Percentiles rank a stretch among this genome's conserved stretches.
phyloP scores from a whole-genome alignment of 2,329 filamentous ascomycete species.

The Ceratocystis papillata region DNA sequence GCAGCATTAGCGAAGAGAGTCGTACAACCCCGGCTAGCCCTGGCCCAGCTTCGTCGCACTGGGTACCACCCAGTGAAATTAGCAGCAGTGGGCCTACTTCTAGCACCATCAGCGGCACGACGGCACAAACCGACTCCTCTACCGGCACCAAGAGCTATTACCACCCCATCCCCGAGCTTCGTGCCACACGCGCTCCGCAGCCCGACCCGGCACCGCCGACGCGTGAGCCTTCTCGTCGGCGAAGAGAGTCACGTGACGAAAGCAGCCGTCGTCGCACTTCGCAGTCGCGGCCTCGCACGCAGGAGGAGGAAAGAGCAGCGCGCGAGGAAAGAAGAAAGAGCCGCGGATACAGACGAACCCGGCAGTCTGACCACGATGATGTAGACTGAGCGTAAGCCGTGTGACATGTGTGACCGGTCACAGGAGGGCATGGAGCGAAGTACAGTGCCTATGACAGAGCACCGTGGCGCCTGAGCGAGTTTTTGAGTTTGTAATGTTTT shows the following conservation, averaged over 20 bases:
- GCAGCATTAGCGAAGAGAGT: conserved; percentile 26
- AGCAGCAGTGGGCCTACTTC: conserved; percentile 14
- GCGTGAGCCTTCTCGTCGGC: conserved; percentile 16
- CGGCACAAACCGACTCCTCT: conserved; percentile 34
- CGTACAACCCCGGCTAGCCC: background rate
- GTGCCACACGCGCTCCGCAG: conserved; percentile 25
- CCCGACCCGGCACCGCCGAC: conserved; percentile 19
- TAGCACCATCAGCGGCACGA: conserved; percentile 25
- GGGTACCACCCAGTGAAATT: conserved; percentile 18
- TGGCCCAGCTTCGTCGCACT: background rate
- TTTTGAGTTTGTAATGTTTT: too few relatives aligned
- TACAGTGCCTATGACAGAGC: too few relatives aligned
- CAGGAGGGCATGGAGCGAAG: too few relatives aligned
- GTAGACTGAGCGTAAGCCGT: conserved; percentile 10
- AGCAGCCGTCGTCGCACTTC: conserved; percentile 15
- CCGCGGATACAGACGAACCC: conserved; percentile 22
- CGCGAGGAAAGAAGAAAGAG: conserved; percentile 31
- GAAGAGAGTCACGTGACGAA: conserved; percentile 17
- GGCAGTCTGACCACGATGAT: conserved; percentile 17
- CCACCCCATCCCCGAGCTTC: conserved; percentile 45
- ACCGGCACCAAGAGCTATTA: conserved; percentile 48
- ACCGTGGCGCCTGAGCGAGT: too few relatives aligned
- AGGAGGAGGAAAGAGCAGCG: conserved; percentile 32
- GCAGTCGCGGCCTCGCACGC: conserved; percentile 20
- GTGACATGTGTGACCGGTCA: too few relatives aligned